Conservation (phyloP, 306 rosid species). For the Cucurbita maxima region DNA sequence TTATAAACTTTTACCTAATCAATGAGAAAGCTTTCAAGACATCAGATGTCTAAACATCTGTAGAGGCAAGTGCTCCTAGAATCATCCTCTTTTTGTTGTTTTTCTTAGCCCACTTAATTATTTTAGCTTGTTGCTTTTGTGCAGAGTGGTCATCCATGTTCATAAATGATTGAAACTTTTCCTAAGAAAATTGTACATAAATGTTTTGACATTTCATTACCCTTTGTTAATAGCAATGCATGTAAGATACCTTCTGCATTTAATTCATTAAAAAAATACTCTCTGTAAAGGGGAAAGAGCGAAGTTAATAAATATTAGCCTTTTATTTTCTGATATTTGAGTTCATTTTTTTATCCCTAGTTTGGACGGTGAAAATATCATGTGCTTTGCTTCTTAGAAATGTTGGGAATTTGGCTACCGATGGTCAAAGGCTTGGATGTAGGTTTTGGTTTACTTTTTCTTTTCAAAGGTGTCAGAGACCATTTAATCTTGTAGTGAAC, state of each 20-base stretch:
- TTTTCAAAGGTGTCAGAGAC: neutral
- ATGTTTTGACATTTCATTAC: neutral
- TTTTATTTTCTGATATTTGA: neutral
- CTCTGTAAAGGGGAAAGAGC: neutral
- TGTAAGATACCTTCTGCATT: neutral
- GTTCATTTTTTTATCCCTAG: neutral
- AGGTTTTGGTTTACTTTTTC: neutral
- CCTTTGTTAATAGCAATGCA: neutral
- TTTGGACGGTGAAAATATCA: neutral
- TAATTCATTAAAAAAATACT: neutral
- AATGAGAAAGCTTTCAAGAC: too few relatives aligned
- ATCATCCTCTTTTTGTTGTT: neutral
- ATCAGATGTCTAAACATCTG: neutral
- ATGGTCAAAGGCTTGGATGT: neutral
- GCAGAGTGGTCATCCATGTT: neutral
- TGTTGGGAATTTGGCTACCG: neutral
- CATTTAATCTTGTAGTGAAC: neutral
- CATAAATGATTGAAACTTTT: neutral
- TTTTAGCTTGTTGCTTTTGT: neutral
- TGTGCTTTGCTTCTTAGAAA: neutral
- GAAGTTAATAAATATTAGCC: neutral
- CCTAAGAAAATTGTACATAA: neutral
- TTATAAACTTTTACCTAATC: too few relatives aligned
- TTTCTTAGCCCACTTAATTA: neutral
- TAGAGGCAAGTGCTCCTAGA: neutral